Evolutionary conservation across 495 filamentous ascomycete species (phyloP), one percentile per base, ranked within the genome.

Genomic region (Aspergillus haitiensis): DNA sequence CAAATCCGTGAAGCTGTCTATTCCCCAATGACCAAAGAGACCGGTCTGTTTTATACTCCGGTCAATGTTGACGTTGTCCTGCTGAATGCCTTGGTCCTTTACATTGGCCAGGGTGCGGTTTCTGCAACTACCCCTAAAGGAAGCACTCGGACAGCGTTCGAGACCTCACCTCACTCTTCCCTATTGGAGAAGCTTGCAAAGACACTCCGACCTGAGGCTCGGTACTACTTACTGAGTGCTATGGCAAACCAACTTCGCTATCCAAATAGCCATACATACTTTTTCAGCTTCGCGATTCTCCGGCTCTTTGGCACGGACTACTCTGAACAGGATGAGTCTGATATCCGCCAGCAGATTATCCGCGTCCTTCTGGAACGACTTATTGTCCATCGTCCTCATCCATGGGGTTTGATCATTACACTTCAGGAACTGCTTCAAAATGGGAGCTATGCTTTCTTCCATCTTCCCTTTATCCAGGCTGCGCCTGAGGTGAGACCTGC

Each of bases 321-420:
- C 52, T 81, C 84, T 47, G 91, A 95, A 68, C 84, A 87, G 35
- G 87, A 92, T 66, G 88, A 91, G 67, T 82, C 81, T 2, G 90
- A 94, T 55, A 86, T 97, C 52, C 88, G 92, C 33, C 87, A 98
- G 73, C 90, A 95, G 71, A 90, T 98, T 61, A 89, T 90, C 45
- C 85, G 92, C 27, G 85, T 97, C 45, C 75, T 98, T 45, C 72
- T 97, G 6, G 94, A 99, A 78, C 82, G 94, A 40, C 74, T 97
- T 50, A 85, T 93, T 52, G 91, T 92, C 15, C 91, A 90, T 71
- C 91, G 93, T 70, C 94, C 94, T 34, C 95, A 98, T 70, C 93
- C 94, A 12, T 99, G 94, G 94, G 94, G 94, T 13, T 73, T 98
- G 42, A 90, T 97, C 71, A 87, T 96, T 58, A 96, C 92, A 18